Conservation (phyloP, 192 early-diverging fungal genomes). For the Lobosporangium transversale region DNA sequence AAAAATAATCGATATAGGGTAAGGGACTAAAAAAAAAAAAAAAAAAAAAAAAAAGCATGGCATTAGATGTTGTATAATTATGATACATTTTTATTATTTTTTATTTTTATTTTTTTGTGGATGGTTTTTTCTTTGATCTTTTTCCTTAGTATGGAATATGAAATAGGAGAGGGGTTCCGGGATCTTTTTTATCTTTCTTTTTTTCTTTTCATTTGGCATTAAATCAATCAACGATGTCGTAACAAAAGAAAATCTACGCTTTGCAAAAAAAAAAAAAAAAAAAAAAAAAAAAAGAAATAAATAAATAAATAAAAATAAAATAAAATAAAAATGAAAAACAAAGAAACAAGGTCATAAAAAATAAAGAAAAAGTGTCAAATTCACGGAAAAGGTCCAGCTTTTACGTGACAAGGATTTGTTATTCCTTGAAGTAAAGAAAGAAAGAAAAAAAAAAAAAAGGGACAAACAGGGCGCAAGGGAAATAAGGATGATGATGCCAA, state of each 20-base stretch:
- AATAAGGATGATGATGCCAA: not conserved
- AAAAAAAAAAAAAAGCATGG: not conserved
- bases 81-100: constrained; percentile 29
- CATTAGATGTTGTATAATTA: not conserved
- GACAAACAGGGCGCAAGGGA: too few species aligned
- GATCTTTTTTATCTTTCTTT: constrained; percentile 10
- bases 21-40: not conserved
- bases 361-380: not conserved
- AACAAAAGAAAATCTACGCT: too few species aligned
- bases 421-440: not conserved
- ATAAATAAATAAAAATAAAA: not conserved
- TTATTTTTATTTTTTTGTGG: too few species aligned
- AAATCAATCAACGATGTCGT: too few species aligned
- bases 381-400: constrained; percentile 21
- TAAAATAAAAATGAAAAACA: not conserved
- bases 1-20: too few species aligned
- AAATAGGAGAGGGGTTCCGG: not conserved
- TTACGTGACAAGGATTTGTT: constrained; percentile 16
- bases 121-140: too few species aligned
- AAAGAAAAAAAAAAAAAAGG: constrained; percentile 12
- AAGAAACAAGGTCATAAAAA: constrained; percentile 1
- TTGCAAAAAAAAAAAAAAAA: constrained; percentile 1
- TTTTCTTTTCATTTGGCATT: too few species aligned
- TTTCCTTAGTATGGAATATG: too few species aligned
- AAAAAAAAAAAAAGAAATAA: constrained; percentile 1